Percentiles rank a stretch among this genome's conserved stretches.
phyloP scores from a whole-genome alignment of 768 basidiomycete species.

The Dentipellis sp. region DNA sequence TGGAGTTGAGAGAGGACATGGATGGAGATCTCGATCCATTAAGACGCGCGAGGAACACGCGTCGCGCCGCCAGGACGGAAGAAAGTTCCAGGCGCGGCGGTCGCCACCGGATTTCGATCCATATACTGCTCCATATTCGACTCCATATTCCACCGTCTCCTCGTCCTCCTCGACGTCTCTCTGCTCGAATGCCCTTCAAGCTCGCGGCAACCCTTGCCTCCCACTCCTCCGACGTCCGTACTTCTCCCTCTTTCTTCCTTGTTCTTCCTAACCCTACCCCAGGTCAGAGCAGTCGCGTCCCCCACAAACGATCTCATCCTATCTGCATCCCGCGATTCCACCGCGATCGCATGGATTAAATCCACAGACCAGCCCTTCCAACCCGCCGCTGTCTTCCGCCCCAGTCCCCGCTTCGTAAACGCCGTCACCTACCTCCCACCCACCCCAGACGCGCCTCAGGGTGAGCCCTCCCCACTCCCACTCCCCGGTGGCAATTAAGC shows the following conservation, averaged over 20 bases:
- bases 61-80: not conserved
- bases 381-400: slow-evolving; percentile 43
- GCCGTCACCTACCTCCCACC: slow-evolving; percentile 64
- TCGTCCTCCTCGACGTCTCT: slow-evolving; percentile 1
- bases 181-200: slow-evolving; percentile 53
- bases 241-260: slow-evolving; percentile 2
- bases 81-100: not conserved
- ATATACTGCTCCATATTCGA: slow-evolving; percentile 6
- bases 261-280: slow-evolving; percentile 17
- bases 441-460: slow-evolving; percentile 56
- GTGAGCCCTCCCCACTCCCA: slow-evolving; percentile 27
- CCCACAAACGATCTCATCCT: slow-evolving; percentile 72
- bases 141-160: slow-evolving; percentile 7
- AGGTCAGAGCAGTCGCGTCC: slow-evolving; percentile 80
- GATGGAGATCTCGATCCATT: not conserved
- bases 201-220: slow-evolving; percentile 63
- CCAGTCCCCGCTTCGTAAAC: slow-evolving; percentile 72
- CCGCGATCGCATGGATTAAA: slow-evolving; percentile 80
- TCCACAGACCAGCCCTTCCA: slow-evolving; percentile 40
- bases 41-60: not conserved
- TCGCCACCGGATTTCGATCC: not conserved
- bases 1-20: too few species aligned
- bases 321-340: slow-evolving; percentile 87
- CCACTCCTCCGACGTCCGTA: slow-evolving; percentile 69
- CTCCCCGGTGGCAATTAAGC: slow-evolving; percentile 7